These are phyloP conservation scores for Zhuliangozyma blackwelliae DNA, from an alignment of 1,139 yeast species.

Conservation along the genomic window DNA sequence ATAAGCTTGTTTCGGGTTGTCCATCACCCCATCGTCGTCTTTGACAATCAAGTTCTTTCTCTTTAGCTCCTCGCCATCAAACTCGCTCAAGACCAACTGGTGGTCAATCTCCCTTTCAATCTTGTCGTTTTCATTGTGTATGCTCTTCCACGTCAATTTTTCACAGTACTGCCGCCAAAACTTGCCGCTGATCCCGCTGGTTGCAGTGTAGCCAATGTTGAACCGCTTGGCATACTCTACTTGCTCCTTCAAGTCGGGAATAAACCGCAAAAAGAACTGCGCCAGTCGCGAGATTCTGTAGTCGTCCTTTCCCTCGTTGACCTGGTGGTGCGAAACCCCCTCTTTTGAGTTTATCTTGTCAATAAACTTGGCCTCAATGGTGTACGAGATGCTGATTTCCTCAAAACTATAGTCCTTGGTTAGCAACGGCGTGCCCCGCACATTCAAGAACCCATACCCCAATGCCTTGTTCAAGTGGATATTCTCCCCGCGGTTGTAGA, in stretches of 20 bases:
- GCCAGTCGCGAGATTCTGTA: slow-evolving; percentile 35
- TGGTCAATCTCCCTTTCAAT: slow-evolving; percentile 38
- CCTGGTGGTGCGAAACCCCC: slow-evolving; percentile 32
- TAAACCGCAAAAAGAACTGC: slow-evolving; percentile 38
- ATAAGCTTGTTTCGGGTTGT: slow-evolving; percentile 23
- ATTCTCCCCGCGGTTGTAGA: slow-evolving; percentile 30
- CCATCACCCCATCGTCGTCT: not conserved
- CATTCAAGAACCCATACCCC: slow-evolving; percentile 40
- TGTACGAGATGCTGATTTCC: slow-evolving; percentile 38
- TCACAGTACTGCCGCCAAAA: slow-evolving; percentile 23
- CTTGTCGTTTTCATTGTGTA: slow-evolving; percentile 23
- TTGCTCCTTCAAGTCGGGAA: slow-evolving; percentile 35
- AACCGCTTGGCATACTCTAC: slow-evolving; percentile 21
- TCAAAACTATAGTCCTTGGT: slow-evolving; percentile 42
- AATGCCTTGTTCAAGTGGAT: slow-evolving; percentile 39
- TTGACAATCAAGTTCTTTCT: slow-evolving; percentile 24
- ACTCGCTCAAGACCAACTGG: slow-evolving; percentile 22
- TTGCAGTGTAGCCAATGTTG: slow-evolving; percentile 18
- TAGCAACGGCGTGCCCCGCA: slow-evolving; percentile 41
- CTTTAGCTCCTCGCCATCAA: slow-evolving; percentile 29
- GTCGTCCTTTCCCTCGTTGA: slow-evolving; percentile 31
- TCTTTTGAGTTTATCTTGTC: slow-evolving; percentile 30
- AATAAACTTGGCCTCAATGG: slow-evolving; percentile 42
- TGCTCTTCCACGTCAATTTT: slow-evolving; percentile 31
- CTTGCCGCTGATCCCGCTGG: slow-evolving; percentile 35